Conservation (phyloP, 139 green algal species). For the Ostreobium quekettii region DNA sequence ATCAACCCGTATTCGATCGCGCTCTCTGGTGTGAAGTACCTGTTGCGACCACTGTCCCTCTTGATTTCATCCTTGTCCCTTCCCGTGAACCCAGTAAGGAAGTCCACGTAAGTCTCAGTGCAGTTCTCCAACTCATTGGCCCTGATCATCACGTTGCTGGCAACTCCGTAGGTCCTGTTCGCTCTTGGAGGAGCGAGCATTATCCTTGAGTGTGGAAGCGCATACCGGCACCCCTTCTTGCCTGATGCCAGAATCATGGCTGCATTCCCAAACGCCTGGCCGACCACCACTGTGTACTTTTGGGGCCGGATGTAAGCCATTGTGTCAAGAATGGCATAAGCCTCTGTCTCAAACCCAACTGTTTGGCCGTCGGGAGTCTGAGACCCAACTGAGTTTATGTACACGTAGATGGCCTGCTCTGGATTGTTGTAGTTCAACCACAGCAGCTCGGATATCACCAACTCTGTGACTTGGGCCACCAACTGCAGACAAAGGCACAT, state of each 20-base stretch:
- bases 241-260: conserved; percentile 78
- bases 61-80: conserved; percentile 31
- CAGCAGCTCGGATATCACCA: conserved; percentile 77
- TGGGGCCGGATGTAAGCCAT: conserved; percentile 59
- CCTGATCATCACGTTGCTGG: conserved; percentile 73
- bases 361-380: conserved; percentile 34
- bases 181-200: conserved; percentile 34
- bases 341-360: conserved; percentile 84
- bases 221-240: conserved; percentile 64
- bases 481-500: too few species aligned
- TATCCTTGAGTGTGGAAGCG: conserved; percentile 63
- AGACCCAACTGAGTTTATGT: conserved; percentile 82
- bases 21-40: conserved; percentile 60
- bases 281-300: conserved; percentile 51
- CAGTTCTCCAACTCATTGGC: conserved; percentile 74
- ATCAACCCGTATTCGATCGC: conserved; percentile 77
- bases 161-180: conserved; percentile 38
- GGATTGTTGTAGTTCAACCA: conserved; percentile 75
- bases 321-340: conserved; percentile 78
- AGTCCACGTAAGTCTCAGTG: conserved; percentile 47
- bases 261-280: conserved; percentile 69
- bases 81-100: conserved; percentile 52
- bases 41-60: conserved; percentile 16
- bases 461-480: conserved; percentile 78
- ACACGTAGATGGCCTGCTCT: conserved; percentile 73